Evolutionary conservation across 345 rosid species (phyloP).

Genomic region (Lagerstroemia speciosa): DNA sequence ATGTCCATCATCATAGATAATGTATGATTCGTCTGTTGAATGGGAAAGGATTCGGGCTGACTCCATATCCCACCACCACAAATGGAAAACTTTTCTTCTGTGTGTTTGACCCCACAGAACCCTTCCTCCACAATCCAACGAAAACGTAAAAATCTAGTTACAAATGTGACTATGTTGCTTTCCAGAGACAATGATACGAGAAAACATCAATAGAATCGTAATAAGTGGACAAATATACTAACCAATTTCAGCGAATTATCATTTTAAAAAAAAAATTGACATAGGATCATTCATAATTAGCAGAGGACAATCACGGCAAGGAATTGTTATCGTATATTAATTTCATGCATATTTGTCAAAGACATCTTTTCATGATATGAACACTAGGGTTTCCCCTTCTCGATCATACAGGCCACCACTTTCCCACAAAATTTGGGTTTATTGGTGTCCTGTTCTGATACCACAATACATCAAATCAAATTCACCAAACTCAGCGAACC

Average conservation of each 20-base stretch:
- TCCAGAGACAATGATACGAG: neutral
- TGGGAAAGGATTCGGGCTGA: constrained; percentile 18
- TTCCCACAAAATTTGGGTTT: neutral
- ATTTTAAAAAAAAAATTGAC: no score
- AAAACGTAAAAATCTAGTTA: constrained; percentile 5
- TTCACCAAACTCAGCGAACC: constrained; percentile 24
- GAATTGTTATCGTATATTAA: no score
- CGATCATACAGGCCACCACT: no score
- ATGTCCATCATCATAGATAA: neutral
- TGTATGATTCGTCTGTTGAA: neutral
- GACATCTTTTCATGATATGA: no score
- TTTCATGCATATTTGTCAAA: no score
- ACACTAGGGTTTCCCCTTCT: no score
- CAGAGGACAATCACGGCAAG: no score
- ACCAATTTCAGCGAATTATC: no score
- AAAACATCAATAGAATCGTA: neutral
- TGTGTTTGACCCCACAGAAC: constrained; percentile 47
- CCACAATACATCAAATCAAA: constrained; percentile 18
- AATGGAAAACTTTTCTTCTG: constrained; percentile 20
- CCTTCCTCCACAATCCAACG: constrained; percentile 28
- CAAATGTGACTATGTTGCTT: no score
- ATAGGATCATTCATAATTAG: no score
- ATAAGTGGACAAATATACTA: no score
- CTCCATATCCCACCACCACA: constrained; percentile 31
- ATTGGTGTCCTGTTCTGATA: neutral